Evolutionary conservation across 2,329 filamentous ascomycete species (phyloP).

Genomic region (Diaporthe sp.): DNA sequence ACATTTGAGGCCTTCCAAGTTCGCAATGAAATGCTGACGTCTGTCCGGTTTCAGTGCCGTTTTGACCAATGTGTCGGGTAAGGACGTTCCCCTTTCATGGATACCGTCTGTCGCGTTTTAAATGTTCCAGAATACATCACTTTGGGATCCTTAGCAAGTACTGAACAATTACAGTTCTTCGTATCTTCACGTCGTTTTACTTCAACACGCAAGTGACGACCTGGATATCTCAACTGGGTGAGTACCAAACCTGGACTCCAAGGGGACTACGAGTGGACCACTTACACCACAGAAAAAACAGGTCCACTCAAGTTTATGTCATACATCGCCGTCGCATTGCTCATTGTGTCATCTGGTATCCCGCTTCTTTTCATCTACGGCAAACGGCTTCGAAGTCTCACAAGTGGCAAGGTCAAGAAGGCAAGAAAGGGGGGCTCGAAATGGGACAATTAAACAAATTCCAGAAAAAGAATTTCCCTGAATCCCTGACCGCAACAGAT

Average conservation of each 20-base stretch:
- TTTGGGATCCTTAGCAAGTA: no score
- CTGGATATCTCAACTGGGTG: slow-evolving; percentile 43
- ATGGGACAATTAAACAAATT: background rate
- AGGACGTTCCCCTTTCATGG: no score
- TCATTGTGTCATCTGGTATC: slow-evolving; percentile 47
- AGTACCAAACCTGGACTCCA: background rate
- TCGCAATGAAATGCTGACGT: background rate
- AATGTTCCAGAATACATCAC: no score
- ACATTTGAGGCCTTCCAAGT: background rate
- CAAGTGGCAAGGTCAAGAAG: slow-evolving; percentile 44
- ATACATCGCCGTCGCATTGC: background rate
- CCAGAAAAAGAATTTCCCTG: no score
- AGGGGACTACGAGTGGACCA: accelerated
- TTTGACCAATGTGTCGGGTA: slow-evolving; percentile 49
- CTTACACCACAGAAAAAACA: background rate
- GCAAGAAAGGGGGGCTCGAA: background rate
- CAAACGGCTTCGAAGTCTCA: slow-evolving; percentile 44
- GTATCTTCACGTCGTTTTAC: slow-evolving; percentile 46
- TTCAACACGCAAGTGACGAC: slow-evolving; percentile 44
- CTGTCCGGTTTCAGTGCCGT: slow-evolving; percentile 39
- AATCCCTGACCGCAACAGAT: background rate
- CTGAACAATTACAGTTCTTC: no score
- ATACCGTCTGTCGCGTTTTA: no score
- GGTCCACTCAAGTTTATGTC: slow-evolving; percentile 21
- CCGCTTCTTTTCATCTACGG: slow-evolving; percentile 46